Evolutionary conservation across 495 filamentous ascomycete genomes (phyloP), one percentile per base, ranked within the genome.

Genomic region (Podospora pseudopauciseta): DNA sequence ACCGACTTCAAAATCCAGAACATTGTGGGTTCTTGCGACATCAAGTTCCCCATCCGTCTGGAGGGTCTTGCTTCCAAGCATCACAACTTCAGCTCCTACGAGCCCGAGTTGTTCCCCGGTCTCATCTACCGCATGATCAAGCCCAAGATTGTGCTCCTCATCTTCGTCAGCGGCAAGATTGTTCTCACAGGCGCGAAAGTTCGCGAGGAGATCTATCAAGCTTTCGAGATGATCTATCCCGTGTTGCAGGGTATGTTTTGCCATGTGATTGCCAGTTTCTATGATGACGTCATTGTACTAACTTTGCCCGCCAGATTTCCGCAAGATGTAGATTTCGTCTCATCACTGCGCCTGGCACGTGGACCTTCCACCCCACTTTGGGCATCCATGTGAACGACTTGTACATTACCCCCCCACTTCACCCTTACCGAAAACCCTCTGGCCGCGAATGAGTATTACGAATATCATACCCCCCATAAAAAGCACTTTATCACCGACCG

Each of bases 1-100:
- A 97, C 93, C 68, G 95, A 99, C 80, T 99, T 99, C 86, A 98
- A 99, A 86, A 98, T 98, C 80, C 96, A 99, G 84, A 99, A 99
- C 82, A 99, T 99, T 63, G 95, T 99, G 69, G 95, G 95, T 68
- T 97, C 93, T 39, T 97, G 95, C 79, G 95, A 99, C 76, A 97
- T 99, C 86, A 97, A 97, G 83, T 99, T 99, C 84, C 95, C 95
- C 57, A 98, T 99, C 73, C 93, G 95, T 74, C 85, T 99, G 65
- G 95, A 99, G 78, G 95, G 95, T 78, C 84, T 99, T 72, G 95
- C 95, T 6, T 92, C 88, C 69, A 91, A 93, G 78, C 95, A 99
- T 87, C 96, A 98, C 84, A 94, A 97, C 82, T 99, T 98, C 90
- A 96, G 92, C 83, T 97, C 93, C 57, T 99, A 99, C 79, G 95